Conservation (phyloP, 1,284 basidiomycete species). For the Anthracocystis setariae region DNA sequence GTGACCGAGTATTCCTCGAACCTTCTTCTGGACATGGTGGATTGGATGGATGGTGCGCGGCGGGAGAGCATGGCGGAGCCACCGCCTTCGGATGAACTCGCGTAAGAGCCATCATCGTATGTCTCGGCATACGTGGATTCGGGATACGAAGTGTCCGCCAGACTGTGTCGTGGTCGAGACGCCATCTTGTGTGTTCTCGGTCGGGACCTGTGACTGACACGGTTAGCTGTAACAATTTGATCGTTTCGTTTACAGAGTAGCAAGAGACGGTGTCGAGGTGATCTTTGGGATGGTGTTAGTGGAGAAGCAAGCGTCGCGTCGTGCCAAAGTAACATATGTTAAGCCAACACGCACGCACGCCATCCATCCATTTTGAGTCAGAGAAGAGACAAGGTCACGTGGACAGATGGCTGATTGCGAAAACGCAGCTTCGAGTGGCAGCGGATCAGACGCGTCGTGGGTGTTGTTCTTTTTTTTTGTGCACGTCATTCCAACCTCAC, state of each 20-base stretch:
- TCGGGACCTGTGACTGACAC: background rate
- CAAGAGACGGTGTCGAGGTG: background rate
- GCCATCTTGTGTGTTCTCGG: slow-evolving; percentile 16
- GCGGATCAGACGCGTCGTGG: slow-evolving; percentile 33
- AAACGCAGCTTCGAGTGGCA: background rate
- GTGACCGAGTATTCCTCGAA: slow-evolving; percentile 44
- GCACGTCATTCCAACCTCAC: background rate
- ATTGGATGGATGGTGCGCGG: slow-evolving; percentile 43
- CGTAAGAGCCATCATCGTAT: slow-evolving; percentile 38
- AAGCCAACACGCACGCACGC: too few species aligned
- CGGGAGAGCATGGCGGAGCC: slow-evolving; percentile 49
- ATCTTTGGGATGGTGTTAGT: slow-evolving; percentile 6
- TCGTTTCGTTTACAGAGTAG: background rate
- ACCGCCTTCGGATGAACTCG: slow-evolving; percentile 48
- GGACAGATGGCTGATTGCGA: background rate
- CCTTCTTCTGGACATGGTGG: slow-evolving; percentile 28
- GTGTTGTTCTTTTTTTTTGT: slow-evolving; percentile 45
- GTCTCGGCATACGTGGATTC: slow-evolving; percentile 44
- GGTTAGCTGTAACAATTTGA: background rate
- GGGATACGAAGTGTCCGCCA: slow-evolving; percentile 37
- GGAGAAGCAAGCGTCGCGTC: slow-evolving; percentile 34
- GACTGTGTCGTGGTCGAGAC: slow-evolving; percentile 20
- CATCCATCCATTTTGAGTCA: too few species aligned
- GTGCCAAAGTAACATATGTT: slow-evolving; percentile 14
- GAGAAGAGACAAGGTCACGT: slow-evolving; percentile 18